These are phyloP conservation scores for Aegilops umbellulata DNA, from an alignment of 176 grass and related monocot genomes.

Conservation along the genomic window DNA sequence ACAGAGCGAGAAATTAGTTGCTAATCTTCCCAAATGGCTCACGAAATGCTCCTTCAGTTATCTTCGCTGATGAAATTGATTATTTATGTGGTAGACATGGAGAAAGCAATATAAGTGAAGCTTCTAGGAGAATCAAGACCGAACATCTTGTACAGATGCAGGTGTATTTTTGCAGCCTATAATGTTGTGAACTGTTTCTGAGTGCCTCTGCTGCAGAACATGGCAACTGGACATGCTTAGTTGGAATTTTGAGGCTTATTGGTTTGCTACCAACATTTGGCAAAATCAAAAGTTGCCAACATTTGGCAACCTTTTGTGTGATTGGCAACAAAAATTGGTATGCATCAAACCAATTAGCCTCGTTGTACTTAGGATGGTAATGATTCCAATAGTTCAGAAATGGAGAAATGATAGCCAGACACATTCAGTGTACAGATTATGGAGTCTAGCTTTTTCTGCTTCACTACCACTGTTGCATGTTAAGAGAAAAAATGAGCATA, in stretches of 20 bases:
- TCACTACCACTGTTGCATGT: not conserved
- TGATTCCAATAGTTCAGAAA: not conserved
- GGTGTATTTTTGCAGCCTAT: constrained; percentile 35
- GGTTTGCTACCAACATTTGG: too few species aligned
- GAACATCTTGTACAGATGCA: constrained; percentile 96
- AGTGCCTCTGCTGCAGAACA: not conserved
- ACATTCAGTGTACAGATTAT: not conserved
- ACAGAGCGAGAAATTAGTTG: constrained; percentile 94
- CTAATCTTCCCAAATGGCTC: constrained; percentile 94
- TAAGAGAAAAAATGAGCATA: not conserved
- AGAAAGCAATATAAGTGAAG: constrained; percentile 95
- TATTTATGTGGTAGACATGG: constrained; percentile 86
- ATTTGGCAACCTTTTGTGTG: too few species aligned
- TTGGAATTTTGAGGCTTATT: too few species aligned
- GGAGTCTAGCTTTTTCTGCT: not conserved
- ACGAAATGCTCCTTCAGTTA: constrained; percentile 90
- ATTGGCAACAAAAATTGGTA: too few species aligned
- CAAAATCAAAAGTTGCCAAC: too few species aligned
- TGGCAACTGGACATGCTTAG: not conserved
- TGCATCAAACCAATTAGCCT: too few species aligned
- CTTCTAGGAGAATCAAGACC: constrained; percentile 95
- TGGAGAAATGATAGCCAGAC: not conserved
- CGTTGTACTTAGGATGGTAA: constrained; percentile 14
- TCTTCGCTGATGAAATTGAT: constrained; percentile 96
- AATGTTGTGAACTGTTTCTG: constrained; percentile 2